Conservation (phyloP, 306 rosid species). For the Argentina anserina region DNA sequence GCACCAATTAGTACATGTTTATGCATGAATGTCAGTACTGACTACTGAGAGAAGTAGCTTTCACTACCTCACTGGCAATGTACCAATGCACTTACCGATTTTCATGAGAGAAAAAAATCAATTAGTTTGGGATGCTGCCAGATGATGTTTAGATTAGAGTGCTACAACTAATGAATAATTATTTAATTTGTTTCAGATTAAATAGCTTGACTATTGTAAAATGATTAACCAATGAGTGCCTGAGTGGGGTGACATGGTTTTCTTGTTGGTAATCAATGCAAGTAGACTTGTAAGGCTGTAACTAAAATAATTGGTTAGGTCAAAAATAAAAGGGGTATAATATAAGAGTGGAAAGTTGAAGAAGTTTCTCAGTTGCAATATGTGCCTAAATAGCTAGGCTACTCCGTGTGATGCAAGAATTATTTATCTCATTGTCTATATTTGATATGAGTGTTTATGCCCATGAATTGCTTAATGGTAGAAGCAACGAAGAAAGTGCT, state of each 20-base stretch:
- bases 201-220: not conserved
- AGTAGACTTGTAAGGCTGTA: not conserved
- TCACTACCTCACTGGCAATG: not conserved
- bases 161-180: not conserved
- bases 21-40: too few species aligned
- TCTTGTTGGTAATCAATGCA: not conserved
- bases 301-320: not conserved
- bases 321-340: not conserved
- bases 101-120: not conserved
- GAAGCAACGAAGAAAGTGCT: too few species aligned
- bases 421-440: too few species aligned
- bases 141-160: not conserved
- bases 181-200: not conserved
- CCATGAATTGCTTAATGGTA: too few species aligned
- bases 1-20: conserved; percentile 1
- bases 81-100: not conserved
- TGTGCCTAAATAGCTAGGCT: conserved; percentile 3
- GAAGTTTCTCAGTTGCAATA: not conserved
- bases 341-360: not conserved
- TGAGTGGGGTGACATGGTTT: not conserved
- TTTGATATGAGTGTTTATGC: too few species aligned
- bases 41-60: too few species aligned
- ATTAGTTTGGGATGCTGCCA: not conserved
- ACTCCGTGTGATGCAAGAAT: conserved; percentile 1
- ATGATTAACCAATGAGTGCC: not conserved